Percentiles rank a stretch among this genome's conserved stretches.
These are phyloP conservation scores for Rhodotorula babjevae DNA, from an alignment of 768 basidiomycete genomes.

Conservation along the genomic window DNA sequence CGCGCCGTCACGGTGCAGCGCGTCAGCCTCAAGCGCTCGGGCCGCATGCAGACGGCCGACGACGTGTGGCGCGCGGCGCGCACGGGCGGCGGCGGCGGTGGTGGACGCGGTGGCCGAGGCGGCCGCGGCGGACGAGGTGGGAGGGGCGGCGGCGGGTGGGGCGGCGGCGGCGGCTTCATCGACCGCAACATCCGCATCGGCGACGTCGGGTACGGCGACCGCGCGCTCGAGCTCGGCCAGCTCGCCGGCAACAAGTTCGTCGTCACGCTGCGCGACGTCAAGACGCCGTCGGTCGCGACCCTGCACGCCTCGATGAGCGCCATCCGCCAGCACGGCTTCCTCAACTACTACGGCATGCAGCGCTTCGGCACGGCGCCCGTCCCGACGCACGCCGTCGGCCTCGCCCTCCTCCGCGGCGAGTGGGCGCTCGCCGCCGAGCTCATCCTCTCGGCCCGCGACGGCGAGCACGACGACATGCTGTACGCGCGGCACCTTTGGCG, in stretches of 20 bases:
- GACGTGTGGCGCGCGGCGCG: slow-evolving; percentile 62
- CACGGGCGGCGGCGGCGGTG: slow-evolving; percentile 52
- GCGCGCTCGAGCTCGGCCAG: slow-evolving; percentile 85
- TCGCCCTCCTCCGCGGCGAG: slow-evolving; percentile 79
- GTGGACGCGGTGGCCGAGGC: slow-evolving; percentile 34
- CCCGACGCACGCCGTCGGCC: slow-evolving; percentile 89
- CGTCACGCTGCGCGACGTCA: slow-evolving; percentile 89
- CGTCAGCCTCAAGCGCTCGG: slow-evolving; percentile 71
- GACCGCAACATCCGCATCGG: slow-evolving; percentile 84
- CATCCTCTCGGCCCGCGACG: slow-evolving; percentile 74
- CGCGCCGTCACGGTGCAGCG: slow-evolving; percentile 93
- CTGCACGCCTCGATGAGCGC: slow-evolving; percentile 71
- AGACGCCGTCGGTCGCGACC: slow-evolving; percentile 65
- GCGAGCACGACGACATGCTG: slow-evolving; percentile 75
- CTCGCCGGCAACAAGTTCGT: slow-evolving; percentile 92
- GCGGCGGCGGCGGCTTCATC: slow-evolving; percentile 50
- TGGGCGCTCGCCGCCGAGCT: slow-evolving; percentile 83
- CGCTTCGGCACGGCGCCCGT: slow-evolving; percentile 95
- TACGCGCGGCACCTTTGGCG: slow-evolving; percentile 77
- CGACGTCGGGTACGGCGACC: slow-evolving; percentile 78
- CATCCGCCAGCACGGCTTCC: slow-evolving; percentile 79
- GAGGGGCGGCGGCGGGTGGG: not conserved
- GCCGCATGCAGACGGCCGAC: slow-evolving; percentile 59
- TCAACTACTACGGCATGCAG: slow-evolving; percentile 98
- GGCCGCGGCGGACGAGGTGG: slow-evolving; percentile 27